Conservation (phyloP, 208 protist species). For the Leishmania martiniquensis region DNA sequence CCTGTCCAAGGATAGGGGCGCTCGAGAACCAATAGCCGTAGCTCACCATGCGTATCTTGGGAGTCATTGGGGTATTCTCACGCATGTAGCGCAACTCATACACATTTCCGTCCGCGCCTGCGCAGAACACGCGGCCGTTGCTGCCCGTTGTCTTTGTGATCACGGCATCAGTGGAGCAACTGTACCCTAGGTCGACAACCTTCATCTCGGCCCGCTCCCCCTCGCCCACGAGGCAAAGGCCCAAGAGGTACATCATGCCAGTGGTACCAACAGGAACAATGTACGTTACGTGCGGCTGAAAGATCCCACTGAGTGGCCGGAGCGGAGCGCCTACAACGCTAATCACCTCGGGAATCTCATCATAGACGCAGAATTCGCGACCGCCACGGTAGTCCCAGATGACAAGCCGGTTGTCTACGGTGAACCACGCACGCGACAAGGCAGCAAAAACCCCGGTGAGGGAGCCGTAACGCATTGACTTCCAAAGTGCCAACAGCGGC, state of each 20-base stretch:
- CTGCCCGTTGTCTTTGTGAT: conserved; percentile 65
- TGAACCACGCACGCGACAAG: conserved; percentile 85
- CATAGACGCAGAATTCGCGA: conserved; percentile 79
- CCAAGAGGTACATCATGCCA: conserved; percentile 73
- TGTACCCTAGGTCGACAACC: conserved; percentile 80
- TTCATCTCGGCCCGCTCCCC: conserved; percentile 52
- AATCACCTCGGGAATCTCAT: conserved; percentile 87
- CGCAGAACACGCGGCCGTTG: conserved; percentile 76
- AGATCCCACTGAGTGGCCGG: conserved; percentile 54
- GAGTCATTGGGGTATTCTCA: conserved; percentile 65
- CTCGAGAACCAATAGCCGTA: conserved; percentile 47
- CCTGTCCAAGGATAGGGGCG: conserved; percentile 61
- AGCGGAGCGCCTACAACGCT: conserved; percentile 74
- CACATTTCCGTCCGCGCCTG: conserved; percentile 74
- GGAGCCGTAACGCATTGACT: conserved; percentile 66
- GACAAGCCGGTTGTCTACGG: conserved; percentile 83
- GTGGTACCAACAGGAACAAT: conserved; percentile 80
- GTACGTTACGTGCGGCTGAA: conserved; percentile 83
- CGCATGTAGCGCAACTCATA: conserved; percentile 82
- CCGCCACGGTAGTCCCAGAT: conserved; percentile 85
- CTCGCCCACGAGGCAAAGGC: conserved; percentile 72
- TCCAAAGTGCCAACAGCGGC: conserved; percentile 67
- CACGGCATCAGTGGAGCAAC: conserved; percentile 49
- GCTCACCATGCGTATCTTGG: conserved; percentile 78
- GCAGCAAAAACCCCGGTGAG: conserved; percentile 77